Base-by-base conservation (phyloP, 2,329 filamentous ascomycete genomes). In the Trichoderma pleuroti region DNA sequence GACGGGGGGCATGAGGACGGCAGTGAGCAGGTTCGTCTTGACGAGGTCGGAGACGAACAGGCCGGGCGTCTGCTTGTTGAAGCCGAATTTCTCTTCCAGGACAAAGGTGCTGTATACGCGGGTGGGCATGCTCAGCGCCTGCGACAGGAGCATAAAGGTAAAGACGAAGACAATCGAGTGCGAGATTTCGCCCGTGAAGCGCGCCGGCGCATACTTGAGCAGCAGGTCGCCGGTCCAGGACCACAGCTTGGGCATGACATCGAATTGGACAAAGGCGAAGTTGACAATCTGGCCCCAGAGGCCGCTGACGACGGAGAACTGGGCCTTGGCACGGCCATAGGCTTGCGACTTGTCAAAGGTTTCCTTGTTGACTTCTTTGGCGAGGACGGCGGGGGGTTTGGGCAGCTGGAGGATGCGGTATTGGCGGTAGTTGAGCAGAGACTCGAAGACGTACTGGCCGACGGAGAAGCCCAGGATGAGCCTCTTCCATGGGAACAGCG, bases 321-420 rank as follows among this genome's bases (percentile, higher is more conserved):
- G 92, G 74, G 94, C 93, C 84, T 99, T 99, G 79, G 95, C 94
- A 77, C 96, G 93, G 78, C 95, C 94, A 81, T 99, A 99, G 77
- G 92, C 93, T 88, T 97, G 94, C 80, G 92, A 94, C 82, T 98
- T 97, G 83, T 98, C 94, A 80, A 94, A 98, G 71, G 94, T 94
- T 78, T 95, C 90, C 78, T 95, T 90, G 36, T 93, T 91, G 72
- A 99, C 92, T 81, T 98, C 94, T 76, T 92, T 91, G 77, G 93
- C 88, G 70, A 99, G 88, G 62, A 97, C 93, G 82, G 93, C 92
- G 71, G 96, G 96, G 11, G 93, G 90, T 74, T 89, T 92, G 14
- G 88, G 93, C 75, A 90, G 89, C 79, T 95, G 89, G 72, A 98
- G 87, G 70, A 98, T 89, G 75, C 90, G 89, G 81, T 98, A 98